Evolutionary conservation across 2,329 filamentous ascomycete genomes (phyloP), one percentile per base, ranked within the genome.

Genomic region (Paecilomyces fulvus): DNA sequence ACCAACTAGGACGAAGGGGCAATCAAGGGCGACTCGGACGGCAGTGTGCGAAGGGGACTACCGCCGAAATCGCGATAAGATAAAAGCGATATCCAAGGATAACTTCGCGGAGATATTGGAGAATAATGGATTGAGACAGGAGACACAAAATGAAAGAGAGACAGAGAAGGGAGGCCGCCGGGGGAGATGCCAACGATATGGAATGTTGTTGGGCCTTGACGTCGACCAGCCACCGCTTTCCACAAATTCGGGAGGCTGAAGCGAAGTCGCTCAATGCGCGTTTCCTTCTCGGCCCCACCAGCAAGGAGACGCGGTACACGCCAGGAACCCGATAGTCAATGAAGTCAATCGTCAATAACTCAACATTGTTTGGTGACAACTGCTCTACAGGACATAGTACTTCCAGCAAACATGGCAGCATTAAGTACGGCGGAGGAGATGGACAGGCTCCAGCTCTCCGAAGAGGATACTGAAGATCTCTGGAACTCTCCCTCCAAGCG

Each of bases 401-500:
- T 43, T n/a, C 14, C 37, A 43, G 14, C 37, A 17, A 58, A 21
- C 46, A 74, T 75, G 71, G 61, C 68, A 51, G 56, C 63, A 21
- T 70, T 66, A 58, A 72, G 61, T 55, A 68, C 73, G 31, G 74
- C 74, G 46, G 77, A 79, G 57, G 75, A 80, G 61, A 76, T 83
- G 64, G 77, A 80, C 55, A 76, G 75, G 58, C 73, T 80, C 20
- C 72, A 75, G 56, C 71, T 83, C 31, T 82, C 79, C 30, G 80
- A 84, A 58, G 80, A 80, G 25, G 73, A 82, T 58, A 76, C 77
- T 14, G 80, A 83, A 61, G 79, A 80, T 57, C 74, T 85, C 49
- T 84, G 84, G 70, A 78, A 82, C 53, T 83, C 81, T 10, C 82
- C 82, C 7, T 77, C 77, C n/a, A 73, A 65, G 64, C 69, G 57